Base-by-base conservation (phyloP, 1,284 basidiomycete genomes). In the Peniophora sp. region DNA sequence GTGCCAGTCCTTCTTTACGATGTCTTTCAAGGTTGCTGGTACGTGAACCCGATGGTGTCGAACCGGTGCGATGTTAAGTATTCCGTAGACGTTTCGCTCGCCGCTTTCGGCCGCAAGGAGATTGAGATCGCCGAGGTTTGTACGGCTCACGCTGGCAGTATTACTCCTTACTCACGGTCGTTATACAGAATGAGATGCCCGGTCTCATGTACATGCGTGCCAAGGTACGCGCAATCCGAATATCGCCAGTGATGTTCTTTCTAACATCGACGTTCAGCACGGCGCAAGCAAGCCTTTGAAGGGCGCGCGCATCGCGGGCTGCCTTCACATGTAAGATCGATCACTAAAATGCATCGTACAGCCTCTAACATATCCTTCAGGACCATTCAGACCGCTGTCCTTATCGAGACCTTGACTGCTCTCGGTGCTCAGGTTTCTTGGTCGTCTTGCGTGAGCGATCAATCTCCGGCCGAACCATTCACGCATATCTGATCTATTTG, bases 381-480 rank as follows among this genome's bases (percentile, higher is more conserved):
- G 92, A 96, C 93, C 63, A 93, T 96, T 66, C 94, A 97, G 72
- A 97, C 95, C 56, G 92, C 93, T 50, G 91, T 96, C 62, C 85
- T 96, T 70, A 97, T 97, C 67, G 94, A 97, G 79, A 97, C 94
- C 56, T 80, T 99, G 61, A 89, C 84, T 59, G 87, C 86, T 59
- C 85, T 99, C 63, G 96, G 96, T 68, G 96, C 97, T 58, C 89
- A 98, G 72, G 96, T 99, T 57, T 84, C 96, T 61, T 99, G 96
- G 97, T 99, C 97, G 45, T 99, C 96, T 62, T 97, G 95, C 77
- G 88, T 90, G 67, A 52, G 84, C 75, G 48, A 47, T 43, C 45
- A 44, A 49, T 24, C 53, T 45, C 11, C 23, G 47, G 27, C 27
- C 5, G 48, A 47, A 44, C 20, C 27, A 24, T 24, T 5, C n/a